Evolutionary conservation across 805 yeast genomes (phyloP), one percentile per base, ranked within the genome.

Genomic region (Priceomyces medius): DNA sequence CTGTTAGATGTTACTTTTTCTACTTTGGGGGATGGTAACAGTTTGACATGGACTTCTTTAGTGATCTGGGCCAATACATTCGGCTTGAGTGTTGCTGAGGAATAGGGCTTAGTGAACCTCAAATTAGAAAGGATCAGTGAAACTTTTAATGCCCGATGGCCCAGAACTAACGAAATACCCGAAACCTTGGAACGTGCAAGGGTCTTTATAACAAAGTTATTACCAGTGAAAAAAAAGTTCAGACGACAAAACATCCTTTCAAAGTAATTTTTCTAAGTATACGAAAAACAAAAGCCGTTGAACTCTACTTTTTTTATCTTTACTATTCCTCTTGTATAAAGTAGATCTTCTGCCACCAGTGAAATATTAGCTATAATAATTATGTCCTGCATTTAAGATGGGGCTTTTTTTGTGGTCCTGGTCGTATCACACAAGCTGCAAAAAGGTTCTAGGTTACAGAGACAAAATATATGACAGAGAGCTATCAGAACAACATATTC

Each of bases 171-270:
- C 23, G 51, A 46, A 13, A 53, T 42, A 20, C 60, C 41, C 17
- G 46, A 38, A 16, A 48, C 52, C 28, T 53, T 51, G 31, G 55
- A 50, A 40, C 49, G 59, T 3, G 56, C 46, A 20, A 63, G 44
- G 9, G 54, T 65, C 45, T 60, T 62, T 44, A 74, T 54, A 26
- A 79, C 73, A 18, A 76, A 62, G 3, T 76, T 52, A 61, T 81
- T 81, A 54, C 68, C 71, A 46, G 80, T 68, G 59, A 81, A 81
- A 66, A 76, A 80, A 60, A 79, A 77, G 66, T 76, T 74, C 4
- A 81, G 66, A 54, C 72, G 73, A 35, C 79, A 73, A 37, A 80
- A 59, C 51, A 43, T 54, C 14, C 10, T 41, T 19, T 17, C 7
- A 35, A 12, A 7, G 17, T 35, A 10, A 26, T 9, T 21, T 9